Evolutionary conservation across 192 early-diverging fungal species (phyloP).

Genomic region (Kappamyces sp.): DNA sequence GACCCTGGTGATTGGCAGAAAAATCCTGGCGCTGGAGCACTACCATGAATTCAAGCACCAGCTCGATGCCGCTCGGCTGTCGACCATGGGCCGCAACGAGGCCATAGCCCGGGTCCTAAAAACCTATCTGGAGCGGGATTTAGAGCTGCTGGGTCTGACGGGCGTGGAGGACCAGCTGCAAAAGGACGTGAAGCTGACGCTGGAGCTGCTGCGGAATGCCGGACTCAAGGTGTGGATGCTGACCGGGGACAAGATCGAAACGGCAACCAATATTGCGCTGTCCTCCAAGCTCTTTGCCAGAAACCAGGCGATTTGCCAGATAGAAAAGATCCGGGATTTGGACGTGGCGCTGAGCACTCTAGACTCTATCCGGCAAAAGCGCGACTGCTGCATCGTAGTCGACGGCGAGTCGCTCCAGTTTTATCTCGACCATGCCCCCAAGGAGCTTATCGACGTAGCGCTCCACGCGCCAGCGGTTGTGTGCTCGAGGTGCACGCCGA

Average conservation of each 20-base stretch:
- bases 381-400: conserved; percentile 79
- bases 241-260: conserved; percentile 97
- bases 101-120: conserved; percentile 56
- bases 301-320: conserved; percentile 77
- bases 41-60: conserved; percentile 22
- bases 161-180: conserved; percentile 96
- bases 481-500: conserved; percentile 92
- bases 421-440: conserved; percentile 63
- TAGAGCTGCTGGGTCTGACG: conserved; percentile 87
- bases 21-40: conserved; percentile 64
- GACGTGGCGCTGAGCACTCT: conserved; percentile 62
- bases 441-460: conserved; percentile 76
- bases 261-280: conserved; percentile 90
- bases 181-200: conserved; percentile 81
- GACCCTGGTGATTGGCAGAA: conserved; percentile 86
- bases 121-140: conserved; percentile 67
- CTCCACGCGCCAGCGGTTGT: conserved; percentile 78
- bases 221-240: conserved; percentile 96
- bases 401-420: conserved; percentile 87
- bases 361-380: conserved; percentile 59
- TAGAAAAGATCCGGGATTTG: conserved; percentile 47
- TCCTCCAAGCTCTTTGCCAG: conserved; percentile 84
- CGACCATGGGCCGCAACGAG: conserved; percentile 22
- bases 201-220: conserved; percentile 85
- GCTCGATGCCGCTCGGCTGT: background rate